Evolutionary conservation across 176 grass and related monocot genomes (phyloP), one percentile per base, ranked within the genome.

Genomic region (Phragmites australis): DNA sequence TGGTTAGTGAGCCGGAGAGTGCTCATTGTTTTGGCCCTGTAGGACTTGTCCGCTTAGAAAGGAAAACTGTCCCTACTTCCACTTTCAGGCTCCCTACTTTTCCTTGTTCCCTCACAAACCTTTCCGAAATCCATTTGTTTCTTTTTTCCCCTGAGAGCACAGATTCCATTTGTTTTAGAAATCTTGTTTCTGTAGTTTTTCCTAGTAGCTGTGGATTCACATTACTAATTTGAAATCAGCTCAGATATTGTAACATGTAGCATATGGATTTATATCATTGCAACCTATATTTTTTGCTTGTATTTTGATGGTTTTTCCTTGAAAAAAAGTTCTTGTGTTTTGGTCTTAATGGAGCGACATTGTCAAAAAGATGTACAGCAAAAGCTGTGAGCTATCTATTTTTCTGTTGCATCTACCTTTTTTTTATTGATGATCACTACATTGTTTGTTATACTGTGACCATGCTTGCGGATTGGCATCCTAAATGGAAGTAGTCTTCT

Each of bases 141-240:
- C 34, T 37, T 37, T 37, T 37, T 37, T 37, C 34, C 34, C 34
- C 34, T n/a, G 5, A 37, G 34, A 37, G 5, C 5, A 37, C 34
- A 37, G 2, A 37, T 37, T 37, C 34, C 34, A 37, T 37, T 37
- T 37, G 34, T 37, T 59, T 57, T 59, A 68, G 50, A 45, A 55
- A 30, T 46, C 21, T 9, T 72, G 8, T 40, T 61, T 82, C 42
- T 50, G 22, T 27, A 6, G 19, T 59, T 72, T 1, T 12, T 70
- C 56, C 12, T 59, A 71, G 53, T 81, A 72, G 19, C 17, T 50
- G 8, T 50, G 59, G 47, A 70, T 59, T 56, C 68, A 23, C 52
- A 57, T 30, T 45, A 32, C 23, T 42, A 31, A 8, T 30, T 81
- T 56, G 68, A 37, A 56, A 9, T 37, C 34, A 5, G 34, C 34